Conservation (phyloP, 2,329 filamentous ascomycete species). For the Aspergillus melleus region DNA sequence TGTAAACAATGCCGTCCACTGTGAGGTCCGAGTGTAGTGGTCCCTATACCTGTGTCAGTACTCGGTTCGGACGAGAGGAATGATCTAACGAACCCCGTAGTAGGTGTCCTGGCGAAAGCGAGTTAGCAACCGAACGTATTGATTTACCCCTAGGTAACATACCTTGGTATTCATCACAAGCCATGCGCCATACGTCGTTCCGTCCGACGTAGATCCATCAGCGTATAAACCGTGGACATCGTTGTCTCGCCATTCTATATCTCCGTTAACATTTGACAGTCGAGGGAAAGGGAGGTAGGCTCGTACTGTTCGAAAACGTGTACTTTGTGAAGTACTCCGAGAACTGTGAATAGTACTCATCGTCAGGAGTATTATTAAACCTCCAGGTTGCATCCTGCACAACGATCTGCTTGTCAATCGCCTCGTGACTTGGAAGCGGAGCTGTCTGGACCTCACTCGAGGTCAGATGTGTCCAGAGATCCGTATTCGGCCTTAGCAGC, state of each 20-base stretch:
- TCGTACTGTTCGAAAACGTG: conserved; percentile 55
- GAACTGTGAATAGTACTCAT: conserved; percentile 57
- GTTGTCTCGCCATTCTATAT: conserved; percentile 54
- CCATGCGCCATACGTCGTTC: conserved; percentile 60
- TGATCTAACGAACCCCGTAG: conserved; percentile 22
- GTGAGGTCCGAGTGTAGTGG: conserved; percentile 63
- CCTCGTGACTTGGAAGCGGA: conserved; percentile 47
- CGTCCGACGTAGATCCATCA: conserved; percentile 52
- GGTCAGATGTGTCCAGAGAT: conserved; percentile 63
- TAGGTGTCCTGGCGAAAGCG: conserved; percentile 24
- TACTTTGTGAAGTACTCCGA: conserved; percentile 68
- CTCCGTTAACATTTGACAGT: not conserved
- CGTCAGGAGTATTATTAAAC: conserved; percentile 54
- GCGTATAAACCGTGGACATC: conserved; percentile 58
- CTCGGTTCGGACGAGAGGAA: not conserved
- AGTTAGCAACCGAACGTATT: too few species aligned
- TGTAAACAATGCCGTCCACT: conserved; percentile 66
- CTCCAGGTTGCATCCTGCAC: conserved; percentile 68
- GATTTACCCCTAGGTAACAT: conserved; percentile 31
- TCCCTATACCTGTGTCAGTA: conserved; percentile 35
- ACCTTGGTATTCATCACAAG: conserved; percentile 65
- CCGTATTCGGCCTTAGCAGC: conserved; percentile 59
- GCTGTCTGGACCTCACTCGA: conserved; percentile 58
- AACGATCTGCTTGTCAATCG: conserved; percentile 44
- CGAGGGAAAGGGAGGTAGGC: too few species aligned